These are phyloP conservation scores for Aspergillus sp. DNA, from an alignment of 2,329 filamentous ascomycete genomes.

Conservation along the genomic window DNA sequence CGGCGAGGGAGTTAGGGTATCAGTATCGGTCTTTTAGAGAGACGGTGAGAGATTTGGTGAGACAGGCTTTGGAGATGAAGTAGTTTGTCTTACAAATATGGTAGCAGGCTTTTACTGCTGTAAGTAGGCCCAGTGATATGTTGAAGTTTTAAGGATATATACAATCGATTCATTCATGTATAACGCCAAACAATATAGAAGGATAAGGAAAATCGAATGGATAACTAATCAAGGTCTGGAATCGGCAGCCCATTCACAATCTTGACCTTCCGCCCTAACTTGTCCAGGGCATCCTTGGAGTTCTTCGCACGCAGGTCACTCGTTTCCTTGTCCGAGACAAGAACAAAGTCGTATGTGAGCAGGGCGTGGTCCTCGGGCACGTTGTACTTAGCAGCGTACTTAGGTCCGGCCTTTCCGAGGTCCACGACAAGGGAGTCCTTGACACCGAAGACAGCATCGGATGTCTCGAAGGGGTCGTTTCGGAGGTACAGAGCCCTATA, in stretches of 20 bases:
- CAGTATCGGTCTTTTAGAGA: conserved; percentile 29
- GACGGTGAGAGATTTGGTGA: conserved; percentile 21
- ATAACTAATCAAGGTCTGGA: conserved; percentile 61
- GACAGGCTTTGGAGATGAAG: conserved; percentile 13
- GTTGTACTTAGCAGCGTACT: conserved; percentile 60
- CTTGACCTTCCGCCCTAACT: conserved; percentile 67
- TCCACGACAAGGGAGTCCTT: conserved; percentile 78
- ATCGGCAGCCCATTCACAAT: conserved; percentile 75
- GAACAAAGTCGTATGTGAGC: conserved; percentile 73
- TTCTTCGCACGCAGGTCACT: conserved; percentile 64
- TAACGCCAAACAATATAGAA: not conserved
- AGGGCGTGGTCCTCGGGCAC: conserved; percentile 64
- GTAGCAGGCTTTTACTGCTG: no score
- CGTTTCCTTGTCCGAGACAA: conserved; percentile 71
- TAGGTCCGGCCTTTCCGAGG: conserved; percentile 52
- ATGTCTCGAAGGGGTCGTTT: conserved; percentile 77
- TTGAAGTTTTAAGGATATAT: no score
- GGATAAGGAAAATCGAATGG: conserved; percentile 6
- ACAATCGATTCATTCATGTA: no score
- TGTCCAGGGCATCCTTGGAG: conserved; percentile 66
- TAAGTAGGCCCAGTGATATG: not conserved
- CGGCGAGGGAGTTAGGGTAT: conserved; percentile 41
- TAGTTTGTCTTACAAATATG: not conserved
- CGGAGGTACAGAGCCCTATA: conserved; percentile 72
- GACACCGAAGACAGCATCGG: conserved; percentile 83